Evolutionary conservation across 495 filamentous ascomycete genomes (phyloP).

Genomic region (Hamigera avellanea): DNA sequence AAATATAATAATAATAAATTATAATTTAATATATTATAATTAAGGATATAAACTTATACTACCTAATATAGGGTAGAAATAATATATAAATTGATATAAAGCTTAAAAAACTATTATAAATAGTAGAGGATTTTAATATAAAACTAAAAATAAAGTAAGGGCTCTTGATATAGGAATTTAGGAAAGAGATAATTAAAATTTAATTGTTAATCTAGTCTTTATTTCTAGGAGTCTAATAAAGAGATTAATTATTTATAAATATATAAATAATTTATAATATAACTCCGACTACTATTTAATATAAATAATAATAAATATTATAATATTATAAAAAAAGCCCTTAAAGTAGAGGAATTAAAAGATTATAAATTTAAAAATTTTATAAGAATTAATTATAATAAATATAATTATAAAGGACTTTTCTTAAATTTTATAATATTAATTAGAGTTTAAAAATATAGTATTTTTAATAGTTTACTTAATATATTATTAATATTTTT

Average conservation of each 20-base stretch:
- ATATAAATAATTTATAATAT: background rate
- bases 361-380: constrained; percentile 3
- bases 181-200: background rate
- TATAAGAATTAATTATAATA: background rate
- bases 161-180: constrained; percentile 1
- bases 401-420: background rate
- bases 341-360: constrained; percentile 7
- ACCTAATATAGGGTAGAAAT: constrained; percentile 7
- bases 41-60: constrained; percentile 15
- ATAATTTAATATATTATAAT: constrained; percentile 7
- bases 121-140: background rate
- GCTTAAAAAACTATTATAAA: constrained; percentile 1
- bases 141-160: constrained; percentile 3
- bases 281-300: constrained; percentile 7
- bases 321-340: background rate
- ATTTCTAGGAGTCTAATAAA: background rate
- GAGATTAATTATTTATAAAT: background rate
- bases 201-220: constrained; percentile 7
- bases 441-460: background rate
- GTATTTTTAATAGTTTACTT: background rate
- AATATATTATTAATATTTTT: constrained; percentile 1
- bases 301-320: background rate
- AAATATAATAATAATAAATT: too few species aligned
- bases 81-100: background rate
- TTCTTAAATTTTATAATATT: background rate